Percentiles rank a stretch among this genome's conserved stretches.
phyloP scores from a whole-genome alignment of 2,329 filamentous ascomycete species.

The Herpotrichia juniperi region DNA sequence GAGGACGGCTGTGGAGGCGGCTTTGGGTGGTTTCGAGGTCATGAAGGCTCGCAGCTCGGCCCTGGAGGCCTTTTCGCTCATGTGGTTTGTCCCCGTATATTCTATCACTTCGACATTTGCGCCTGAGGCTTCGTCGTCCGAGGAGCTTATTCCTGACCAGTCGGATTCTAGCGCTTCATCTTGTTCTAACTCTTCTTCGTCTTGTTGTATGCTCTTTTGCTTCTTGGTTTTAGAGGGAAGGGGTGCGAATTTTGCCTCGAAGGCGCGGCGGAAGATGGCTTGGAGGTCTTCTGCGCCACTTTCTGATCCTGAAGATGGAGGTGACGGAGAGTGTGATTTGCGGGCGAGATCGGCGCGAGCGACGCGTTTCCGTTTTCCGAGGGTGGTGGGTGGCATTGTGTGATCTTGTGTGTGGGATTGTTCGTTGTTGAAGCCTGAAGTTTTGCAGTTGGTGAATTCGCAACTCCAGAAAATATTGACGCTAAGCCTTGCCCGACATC shows the following conservation, averaged over 20 bases:
- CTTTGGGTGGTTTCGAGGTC: constrained; percentile 61
- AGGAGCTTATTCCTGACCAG: constrained; percentile 68
- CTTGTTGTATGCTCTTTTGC: constrained; percentile 28
- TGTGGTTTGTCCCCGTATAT: constrained; percentile 33
- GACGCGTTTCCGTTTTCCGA: constrained; percentile 55
- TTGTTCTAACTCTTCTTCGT: constrained; percentile 35
- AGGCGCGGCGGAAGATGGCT: constrained; percentile 80
- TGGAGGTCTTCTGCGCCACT: constrained; percentile 64
- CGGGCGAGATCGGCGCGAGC: constrained; percentile 37
- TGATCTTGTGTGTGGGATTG: constrained; percentile 1
- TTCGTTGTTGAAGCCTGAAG: background rate
- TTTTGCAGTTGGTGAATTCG: background rate
- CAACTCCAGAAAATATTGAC: background rate
- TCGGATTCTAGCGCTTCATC: constrained; percentile 52
- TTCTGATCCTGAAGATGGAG: constrained; percentile 32
- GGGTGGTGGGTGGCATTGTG: constrained; percentile 47
- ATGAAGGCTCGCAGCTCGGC: constrained; percentile 80
- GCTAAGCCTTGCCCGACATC: background rate
- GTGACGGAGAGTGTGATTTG: constrained; percentile 33
- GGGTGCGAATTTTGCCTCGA: constrained; percentile 87
- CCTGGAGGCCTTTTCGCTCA: constrained; percentile 45
- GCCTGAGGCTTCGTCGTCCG: constrained; percentile 51
- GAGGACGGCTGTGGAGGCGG: constrained; percentile 20
- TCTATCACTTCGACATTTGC: constrained; percentile 53
- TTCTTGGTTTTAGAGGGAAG: constrained; percentile 51